phyloP scores from a whole-genome alignment of 176 grass and related monocot genomes.

The Oropetium thomaeum region DNA sequence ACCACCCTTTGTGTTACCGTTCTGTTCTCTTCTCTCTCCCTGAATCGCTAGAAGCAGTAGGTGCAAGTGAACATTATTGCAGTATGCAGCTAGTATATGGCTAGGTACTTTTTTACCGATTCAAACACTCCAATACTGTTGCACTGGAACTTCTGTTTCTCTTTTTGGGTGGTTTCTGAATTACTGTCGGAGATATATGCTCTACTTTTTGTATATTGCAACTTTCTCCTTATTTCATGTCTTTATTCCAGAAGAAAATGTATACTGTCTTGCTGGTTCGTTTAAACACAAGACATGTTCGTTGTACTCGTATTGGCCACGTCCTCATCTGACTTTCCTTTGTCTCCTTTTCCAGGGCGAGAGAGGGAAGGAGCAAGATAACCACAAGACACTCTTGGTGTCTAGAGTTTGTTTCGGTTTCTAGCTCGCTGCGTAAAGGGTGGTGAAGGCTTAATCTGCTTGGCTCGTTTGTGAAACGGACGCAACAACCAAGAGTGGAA shows the following conservation, averaged over 20 bases:
- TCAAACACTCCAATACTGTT: background rate
- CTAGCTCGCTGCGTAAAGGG: conserved; percentile 6
- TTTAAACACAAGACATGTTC: background rate
- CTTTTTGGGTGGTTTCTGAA: background rate
- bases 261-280: background rate
- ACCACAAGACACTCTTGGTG: background rate
- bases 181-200: background rate
- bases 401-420: conserved; percentile 35
- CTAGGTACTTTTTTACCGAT: conserved; percentile 1
- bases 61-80: background rate
- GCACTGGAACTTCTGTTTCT: background rate
- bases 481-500: background rate
- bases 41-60: background rate
- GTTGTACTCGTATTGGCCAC: background rate
- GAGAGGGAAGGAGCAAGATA: background rate
- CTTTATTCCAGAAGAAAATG: background rate
- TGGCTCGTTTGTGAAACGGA: conserved; percentile 35
- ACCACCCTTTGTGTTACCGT: background rate
- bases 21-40: background rate
- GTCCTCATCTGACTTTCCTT: conserved; percentile 14
- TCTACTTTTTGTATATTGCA: background rate
- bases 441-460: background rate
- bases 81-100: background rate
- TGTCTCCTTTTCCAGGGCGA: conserved; percentile 20
- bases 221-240: conserved; percentile 32